These are phyloP conservation scores for Fusarium circinatum DNA, from an alignment of 2,329 filamentous ascomycete genomes.

Conservation along the genomic window DNA sequence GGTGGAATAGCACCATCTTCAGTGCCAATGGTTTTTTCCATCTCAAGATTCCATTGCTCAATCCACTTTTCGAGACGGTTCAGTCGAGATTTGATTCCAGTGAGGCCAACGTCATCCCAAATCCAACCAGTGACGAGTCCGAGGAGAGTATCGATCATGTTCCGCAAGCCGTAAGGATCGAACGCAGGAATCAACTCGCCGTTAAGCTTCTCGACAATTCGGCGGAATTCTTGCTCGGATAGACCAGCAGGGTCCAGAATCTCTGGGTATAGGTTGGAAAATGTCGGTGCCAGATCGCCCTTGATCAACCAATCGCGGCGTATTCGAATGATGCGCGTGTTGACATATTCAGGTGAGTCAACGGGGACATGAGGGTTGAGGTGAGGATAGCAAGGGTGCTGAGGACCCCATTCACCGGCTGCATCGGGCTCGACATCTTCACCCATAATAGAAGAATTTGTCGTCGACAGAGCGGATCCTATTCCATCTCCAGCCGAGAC, in stretches of 20 bases:
- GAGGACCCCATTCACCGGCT: constrained; percentile 88
- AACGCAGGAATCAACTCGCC: constrained; percentile 79
- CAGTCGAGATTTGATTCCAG: constrained; percentile 77
- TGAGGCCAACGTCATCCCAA: constrained; percentile 89
- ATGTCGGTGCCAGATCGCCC: constrained; percentile 91
- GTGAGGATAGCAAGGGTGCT: constrained; percentile 94
- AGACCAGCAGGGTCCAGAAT: constrained; percentile 88
- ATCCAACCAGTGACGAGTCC: constrained; percentile 90
- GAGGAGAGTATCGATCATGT: constrained; percentile 81
- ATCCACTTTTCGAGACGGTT: constrained; percentile 81
- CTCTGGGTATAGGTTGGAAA: constrained; percentile 95
- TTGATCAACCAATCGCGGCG: constrained; percentile 90
- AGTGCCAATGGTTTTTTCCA: constrained; percentile 64
- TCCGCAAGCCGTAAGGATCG: constrained; percentile 79
- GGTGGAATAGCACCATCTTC: constrained; percentile 67
- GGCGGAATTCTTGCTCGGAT: constrained; percentile 86
- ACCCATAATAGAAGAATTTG: constrained; percentile 70
- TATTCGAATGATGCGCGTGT: constrained; percentile 90
- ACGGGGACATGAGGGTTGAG: constrained; percentile 89
- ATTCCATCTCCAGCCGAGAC: constrained; percentile 62
- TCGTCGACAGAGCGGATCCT: constrained; percentile 65
- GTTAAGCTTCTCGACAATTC: constrained; percentile 85
- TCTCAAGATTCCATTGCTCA: constrained; percentile 84
- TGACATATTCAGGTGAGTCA: constrained; percentile 76
- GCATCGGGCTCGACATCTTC: constrained; percentile 73